Base-by-base conservation (phyloP, 106 monocot species). In the Allium fistulosum region DNA sequence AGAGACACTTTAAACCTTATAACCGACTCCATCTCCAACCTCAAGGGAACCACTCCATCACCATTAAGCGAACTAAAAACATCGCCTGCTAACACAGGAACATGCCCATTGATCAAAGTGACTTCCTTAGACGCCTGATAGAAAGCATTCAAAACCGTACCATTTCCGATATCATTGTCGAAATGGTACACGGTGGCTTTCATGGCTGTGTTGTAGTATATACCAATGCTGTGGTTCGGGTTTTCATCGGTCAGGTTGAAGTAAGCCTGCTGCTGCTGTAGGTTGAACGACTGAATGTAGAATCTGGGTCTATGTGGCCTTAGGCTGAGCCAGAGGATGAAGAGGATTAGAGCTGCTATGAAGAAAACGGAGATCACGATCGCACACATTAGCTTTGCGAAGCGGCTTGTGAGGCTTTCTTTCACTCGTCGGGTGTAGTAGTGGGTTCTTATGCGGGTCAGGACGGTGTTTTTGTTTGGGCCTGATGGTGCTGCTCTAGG, bases 281-380 rank as follows among this genome's bases (percentile, higher is more conserved):
- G 58, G 15, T 18, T 57, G 77, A 77, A 71, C 49, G 66, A 7
- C 63, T 49, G 49, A 65, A 77, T n/a, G 71, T 71, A 77, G 71
- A 50, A 77, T 46, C 65, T 70, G 46, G 77, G 77, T 6, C 14
- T 22, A 57, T 65, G 49, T 22, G 70, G 70, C 17, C 71, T 71
- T 28, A 66, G 65, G 12, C 45, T 48, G 7, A 77, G 58, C 65
- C 66, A 77, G 11, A 77, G 58, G 59, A 71, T n/a, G 26, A 77
- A 56, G 59, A 49, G 49, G 26, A 65, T 66, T 17, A 71, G 50
- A 17, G 49, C 71, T 16, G 55, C 50, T 28, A 57, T 7, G 11
- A 66, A 10, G 8, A 71, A 11, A 50, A 61, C 49, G 1, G 46
- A 49, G 59, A 51, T 16, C 8, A 17, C n/a, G 16, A 17, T 45